These are phyloP conservation scores for Meira nashicola DNA, from an alignment of 1,284 basidiomycete species.

Conservation along the genomic window DNA sequence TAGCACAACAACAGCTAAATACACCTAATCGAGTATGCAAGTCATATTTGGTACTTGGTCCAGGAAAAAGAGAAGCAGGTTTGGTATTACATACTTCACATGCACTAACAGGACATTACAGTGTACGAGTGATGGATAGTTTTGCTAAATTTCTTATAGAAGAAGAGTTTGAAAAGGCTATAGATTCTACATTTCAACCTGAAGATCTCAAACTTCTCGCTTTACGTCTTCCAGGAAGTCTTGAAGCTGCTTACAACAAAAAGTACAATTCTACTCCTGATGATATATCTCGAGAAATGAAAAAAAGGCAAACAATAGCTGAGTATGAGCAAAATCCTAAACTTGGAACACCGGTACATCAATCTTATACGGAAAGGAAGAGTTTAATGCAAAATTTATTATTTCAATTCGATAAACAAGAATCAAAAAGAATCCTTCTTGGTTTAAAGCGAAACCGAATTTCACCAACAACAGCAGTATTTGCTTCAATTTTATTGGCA, in stretches of 20 bases:
- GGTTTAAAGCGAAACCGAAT: background rate
- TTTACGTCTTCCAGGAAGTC: background rate
- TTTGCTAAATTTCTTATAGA: background rate
- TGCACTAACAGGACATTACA: background rate
- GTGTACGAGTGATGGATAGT: background rate
- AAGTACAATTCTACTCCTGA: background rate
- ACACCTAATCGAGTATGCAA: background rate
- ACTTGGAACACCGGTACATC: background rate
- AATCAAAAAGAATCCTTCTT: background rate
- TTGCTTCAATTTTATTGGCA: background rate
- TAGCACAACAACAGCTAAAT: background rate
- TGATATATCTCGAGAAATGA: background rate
- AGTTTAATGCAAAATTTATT: background rate
- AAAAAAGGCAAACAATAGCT: background rate
- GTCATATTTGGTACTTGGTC: background rate
- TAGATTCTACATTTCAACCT: background rate
- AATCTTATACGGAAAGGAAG: background rate
- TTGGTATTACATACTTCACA: conserved; percentile 2
- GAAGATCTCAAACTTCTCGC: background rate
- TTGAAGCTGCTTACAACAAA: background rate
- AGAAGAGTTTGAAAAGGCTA: background rate
- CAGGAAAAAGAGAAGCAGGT: background rate
- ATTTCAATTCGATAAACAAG: background rate
- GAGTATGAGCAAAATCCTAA: background rate
- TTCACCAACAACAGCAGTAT: background rate